phyloP scores from a whole-genome alignment of 768 basidiomycete genomes.

The Phylloporus sp. region DNA sequence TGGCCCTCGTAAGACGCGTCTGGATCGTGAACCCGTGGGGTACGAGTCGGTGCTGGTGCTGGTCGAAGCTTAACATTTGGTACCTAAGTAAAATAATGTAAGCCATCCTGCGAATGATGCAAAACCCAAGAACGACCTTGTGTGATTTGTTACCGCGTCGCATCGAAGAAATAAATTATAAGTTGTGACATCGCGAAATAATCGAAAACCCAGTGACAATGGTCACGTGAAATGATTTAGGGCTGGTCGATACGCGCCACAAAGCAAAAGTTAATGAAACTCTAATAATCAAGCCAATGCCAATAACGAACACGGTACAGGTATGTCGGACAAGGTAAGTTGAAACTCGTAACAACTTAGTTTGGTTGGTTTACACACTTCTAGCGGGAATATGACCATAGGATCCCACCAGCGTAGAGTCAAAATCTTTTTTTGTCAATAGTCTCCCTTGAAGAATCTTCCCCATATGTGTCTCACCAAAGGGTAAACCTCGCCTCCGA shows the following conservation, averaged over 20 bases:
- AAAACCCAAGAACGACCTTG: conserved; percentile 40
- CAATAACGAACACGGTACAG: too few species aligned
- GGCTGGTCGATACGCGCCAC: conserved; percentile 21
- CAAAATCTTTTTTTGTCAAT: too few species aligned
- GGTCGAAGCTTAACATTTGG: conserved; percentile 82
- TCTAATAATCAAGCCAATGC: neutral
- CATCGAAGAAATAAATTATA: conserved; percentile 25
- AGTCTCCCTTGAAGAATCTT: neutral
- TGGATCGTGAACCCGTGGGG: conserved; percentile 7
- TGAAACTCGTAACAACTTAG: too few species aligned
- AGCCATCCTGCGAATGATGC: neutral
- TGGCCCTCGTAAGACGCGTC: conserved; percentile 34
- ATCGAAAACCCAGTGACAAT: neutral
- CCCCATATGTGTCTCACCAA: neutral
- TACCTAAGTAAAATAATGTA: conserved; percentile 44
- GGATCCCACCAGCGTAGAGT: too few species aligned
- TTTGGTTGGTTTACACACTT: too few species aligned
- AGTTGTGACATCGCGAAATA: neutral
- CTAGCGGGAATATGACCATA: too few species aligned
- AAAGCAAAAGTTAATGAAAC: too few species aligned
- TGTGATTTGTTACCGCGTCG: conserved; percentile 63
- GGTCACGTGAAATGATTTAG: conserved; percentile 23
- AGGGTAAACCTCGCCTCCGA: neutral
- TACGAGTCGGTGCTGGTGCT: conserved; percentile 37
- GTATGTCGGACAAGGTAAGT: too few species aligned